Conservation (phyloP, 257 asterid genomes). For the Thymus quinquecostatus region DNA sequence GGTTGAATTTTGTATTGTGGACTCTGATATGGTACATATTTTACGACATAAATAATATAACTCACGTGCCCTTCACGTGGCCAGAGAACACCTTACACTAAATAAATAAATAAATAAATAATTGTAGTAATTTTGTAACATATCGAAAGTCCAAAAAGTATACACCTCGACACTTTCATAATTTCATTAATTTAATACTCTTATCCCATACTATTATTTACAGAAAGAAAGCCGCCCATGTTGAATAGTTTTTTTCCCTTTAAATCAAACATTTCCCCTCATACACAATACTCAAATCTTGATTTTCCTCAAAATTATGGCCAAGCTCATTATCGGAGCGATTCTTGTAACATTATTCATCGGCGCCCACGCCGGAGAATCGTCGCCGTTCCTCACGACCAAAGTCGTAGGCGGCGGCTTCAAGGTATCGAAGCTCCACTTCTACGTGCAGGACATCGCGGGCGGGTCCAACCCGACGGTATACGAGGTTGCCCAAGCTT, state of each 20-base stretch:
- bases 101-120: no score
- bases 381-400: not conserved
- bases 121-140: no score
- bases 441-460: slow-evolving; percentile 37
- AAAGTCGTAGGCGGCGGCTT: not conserved
- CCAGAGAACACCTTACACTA: no score
- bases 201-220: no score
- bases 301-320: not conserved
- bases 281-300: not conserved
- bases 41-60: no score
- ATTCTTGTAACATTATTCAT: not conserved
- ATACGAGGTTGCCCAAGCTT: slow-evolving; percentile 45
- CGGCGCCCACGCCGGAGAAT: not conserved
- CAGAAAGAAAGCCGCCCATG: no score
- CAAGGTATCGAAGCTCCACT: slow-evolving; percentile 14
- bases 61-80: no score
- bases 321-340: not conserved
- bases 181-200: no score
- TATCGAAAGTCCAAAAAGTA: no score
- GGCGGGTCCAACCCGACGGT: slow-evolving; percentile 28
- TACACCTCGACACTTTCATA: no score
- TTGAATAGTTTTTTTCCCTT: not conserved
- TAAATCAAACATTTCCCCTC: not conserved
- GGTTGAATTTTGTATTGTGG: no score
- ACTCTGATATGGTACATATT: no score